phyloP scores from a whole-genome alignment of 257 asterid species.

The Leonotis leonurus region DNA sequence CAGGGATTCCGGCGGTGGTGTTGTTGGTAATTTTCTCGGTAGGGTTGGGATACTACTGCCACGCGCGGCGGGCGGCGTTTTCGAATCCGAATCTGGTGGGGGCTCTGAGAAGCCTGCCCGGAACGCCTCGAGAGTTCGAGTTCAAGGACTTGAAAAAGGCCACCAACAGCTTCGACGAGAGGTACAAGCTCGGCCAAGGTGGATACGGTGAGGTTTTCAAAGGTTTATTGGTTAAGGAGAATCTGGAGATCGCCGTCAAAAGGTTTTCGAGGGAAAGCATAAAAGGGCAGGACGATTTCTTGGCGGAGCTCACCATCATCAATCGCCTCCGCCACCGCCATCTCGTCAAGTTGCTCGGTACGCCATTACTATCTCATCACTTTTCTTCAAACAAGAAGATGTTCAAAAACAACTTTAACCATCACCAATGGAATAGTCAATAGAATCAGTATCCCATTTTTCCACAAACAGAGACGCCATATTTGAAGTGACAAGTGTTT shows the following conservation, averaged over 20 bases:
- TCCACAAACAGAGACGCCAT: too few relatives aligned
- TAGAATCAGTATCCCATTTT: not conserved
- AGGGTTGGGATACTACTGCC: conserved; percentile 26
- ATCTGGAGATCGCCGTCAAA: conserved; percentile 73
- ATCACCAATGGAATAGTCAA: not conserved
- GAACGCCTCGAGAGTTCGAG: conserved; percentile 65
- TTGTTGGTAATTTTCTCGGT: conserved; percentile 32
- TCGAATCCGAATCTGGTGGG: conserved; percentile 45
- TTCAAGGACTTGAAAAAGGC: conserved; percentile 73
- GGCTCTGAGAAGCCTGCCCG: conserved; percentile 66
- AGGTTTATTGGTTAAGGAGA: conserved; percentile 52
- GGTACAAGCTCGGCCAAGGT: conserved; percentile 74
- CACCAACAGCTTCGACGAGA: conserved; percentile 58
- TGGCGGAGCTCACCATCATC: conserved; percentile 86
- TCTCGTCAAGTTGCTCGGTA: conserved; percentile 83
- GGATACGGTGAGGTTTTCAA: conserved; percentile 78
- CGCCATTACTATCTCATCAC: not conserved
- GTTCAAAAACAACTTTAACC: too few relatives aligned
- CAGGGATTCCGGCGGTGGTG: conserved; percentile 39
- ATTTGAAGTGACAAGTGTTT: not conserved
- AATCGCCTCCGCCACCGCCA: conserved; percentile 85
- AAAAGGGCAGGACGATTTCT: conserved; percentile 77
- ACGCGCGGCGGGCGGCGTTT: conserved; percentile 19
- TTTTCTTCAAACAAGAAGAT: not conserved
- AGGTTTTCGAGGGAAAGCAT: conserved; percentile 68